These are phyloP conservation scores for Naematelia aurantialba DNA, from an alignment of 768 basidiomycete species.

Conservation along the genomic window DNA sequence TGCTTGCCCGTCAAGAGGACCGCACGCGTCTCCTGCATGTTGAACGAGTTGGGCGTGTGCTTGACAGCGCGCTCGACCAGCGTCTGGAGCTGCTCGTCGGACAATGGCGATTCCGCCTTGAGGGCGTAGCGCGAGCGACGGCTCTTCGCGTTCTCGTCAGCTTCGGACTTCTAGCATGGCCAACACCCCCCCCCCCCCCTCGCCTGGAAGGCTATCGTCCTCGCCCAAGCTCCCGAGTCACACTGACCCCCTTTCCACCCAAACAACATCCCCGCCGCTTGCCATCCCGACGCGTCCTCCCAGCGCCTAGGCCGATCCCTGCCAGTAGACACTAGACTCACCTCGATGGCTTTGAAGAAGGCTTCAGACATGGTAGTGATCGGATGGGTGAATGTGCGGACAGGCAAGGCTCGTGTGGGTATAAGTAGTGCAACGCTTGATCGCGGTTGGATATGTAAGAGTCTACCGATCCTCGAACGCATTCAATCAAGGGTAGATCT, in stretches of 20 bases:
- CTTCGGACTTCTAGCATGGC: background rate
- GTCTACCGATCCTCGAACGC: no score
- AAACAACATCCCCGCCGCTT: no score
- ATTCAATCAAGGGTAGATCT: no score
- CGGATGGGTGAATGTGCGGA: background rate
- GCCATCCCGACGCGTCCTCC: no score
- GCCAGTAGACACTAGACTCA: constrained; percentile 15
- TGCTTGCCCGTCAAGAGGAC: constrained; percentile 46
- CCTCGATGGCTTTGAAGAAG: constrained; percentile 45
- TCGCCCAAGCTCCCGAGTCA: no score
- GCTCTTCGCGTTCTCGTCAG: constrained; percentile 15
- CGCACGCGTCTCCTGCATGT: constrained; percentile 49
- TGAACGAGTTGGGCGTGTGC: constrained; percentile 49
- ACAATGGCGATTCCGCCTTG: constrained; percentile 38
- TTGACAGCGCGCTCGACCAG: constrained; percentile 48
- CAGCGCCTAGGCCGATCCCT: no score
- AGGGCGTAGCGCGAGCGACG: constrained; percentile 49
- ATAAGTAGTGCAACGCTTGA: no score
- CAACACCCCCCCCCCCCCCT: no score
- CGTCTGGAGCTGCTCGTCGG: constrained; percentile 42
- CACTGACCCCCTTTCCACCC: no score
- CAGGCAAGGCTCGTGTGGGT: background rate
- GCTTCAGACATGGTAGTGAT: constrained; percentile 16
- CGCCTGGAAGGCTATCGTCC: no score
- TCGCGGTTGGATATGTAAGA: no score